Conservation (phyloP, 2,329 filamentous ascomycete genomes). For the Berkeleyomyces basicola region DNA sequence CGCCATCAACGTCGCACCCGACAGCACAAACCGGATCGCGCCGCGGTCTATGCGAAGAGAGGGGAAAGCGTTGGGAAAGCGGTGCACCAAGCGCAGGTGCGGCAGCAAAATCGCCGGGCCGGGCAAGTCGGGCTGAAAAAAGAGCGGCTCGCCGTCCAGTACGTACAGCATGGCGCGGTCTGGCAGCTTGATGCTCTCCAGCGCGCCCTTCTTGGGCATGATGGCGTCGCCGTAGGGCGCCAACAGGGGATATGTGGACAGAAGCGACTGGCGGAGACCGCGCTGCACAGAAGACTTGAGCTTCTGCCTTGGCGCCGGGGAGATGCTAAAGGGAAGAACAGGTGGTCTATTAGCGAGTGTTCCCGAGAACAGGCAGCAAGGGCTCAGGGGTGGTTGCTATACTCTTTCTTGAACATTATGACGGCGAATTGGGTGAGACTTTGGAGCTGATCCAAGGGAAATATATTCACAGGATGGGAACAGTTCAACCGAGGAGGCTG, state of each 20-base stretch:
- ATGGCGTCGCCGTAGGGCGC: constrained; percentile 83
- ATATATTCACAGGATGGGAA: too few relatives aligned
- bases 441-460: too few relatives aligned
- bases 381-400: constrained; percentile 20
- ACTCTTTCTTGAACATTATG: constrained; percentile 93
- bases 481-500: too few relatives aligned
- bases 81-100: constrained; percentile 77
- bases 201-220: constrained; percentile 82
- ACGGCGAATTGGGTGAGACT: constrained; percentile 7
- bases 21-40: constrained; percentile 90
- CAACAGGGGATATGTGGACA: constrained; percentile 73
- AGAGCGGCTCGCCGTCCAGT: constrained; percentile 60
- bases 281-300: constrained; percentile 95
- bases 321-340: constrained; percentile 36
- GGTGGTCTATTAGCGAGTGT: background rate
- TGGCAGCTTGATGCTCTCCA: constrained; percentile 83
- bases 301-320: constrained; percentile 72
- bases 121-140: constrained; percentile 60
- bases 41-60: constrained; percentile 83
- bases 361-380: too few relatives aligned
- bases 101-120: constrained; percentile 55
- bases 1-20: constrained; percentile 88
- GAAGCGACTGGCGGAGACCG: constrained; percentile 62
- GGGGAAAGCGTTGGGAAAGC: constrained; percentile 71
- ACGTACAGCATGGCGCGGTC: constrained; percentile 83